Evolutionary conservation across 768 basidiomycete genomes (phyloP).

Genomic region (Clitopilus passeckerianus): DNA sequence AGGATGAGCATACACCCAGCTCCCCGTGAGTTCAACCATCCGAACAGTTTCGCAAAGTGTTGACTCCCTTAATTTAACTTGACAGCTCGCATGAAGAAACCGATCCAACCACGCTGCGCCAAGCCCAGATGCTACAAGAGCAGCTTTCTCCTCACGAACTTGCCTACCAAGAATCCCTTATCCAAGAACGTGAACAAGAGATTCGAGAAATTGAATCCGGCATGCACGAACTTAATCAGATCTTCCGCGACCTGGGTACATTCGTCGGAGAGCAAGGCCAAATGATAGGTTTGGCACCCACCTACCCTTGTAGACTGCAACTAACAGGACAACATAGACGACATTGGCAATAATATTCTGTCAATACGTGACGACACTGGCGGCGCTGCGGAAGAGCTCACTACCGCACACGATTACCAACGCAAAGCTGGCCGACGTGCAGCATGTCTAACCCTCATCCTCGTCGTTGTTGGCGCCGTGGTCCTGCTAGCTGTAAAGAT

Average conservation of each 20-base stretch:
- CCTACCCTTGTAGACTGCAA: too few species aligned
- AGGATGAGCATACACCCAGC: slow-evolving; percentile 49
- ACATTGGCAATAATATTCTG: slow-evolving; percentile 91
- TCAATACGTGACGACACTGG: slow-evolving; percentile 80
- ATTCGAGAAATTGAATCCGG: slow-evolving; percentile 96
- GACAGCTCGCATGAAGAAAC: slow-evolving; percentile 27
- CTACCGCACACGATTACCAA: slow-evolving; percentile 89
- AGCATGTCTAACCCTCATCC: slow-evolving; percentile 83
- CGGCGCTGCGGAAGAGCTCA: slow-evolving; percentile 81
- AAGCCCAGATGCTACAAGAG: slow-evolving; percentile 63
- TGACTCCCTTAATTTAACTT: background rate
- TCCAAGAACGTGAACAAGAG: slow-evolving; percentile 90
- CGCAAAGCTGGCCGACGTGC: slow-evolving; percentile 89
- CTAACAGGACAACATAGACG: slow-evolving; percentile 47
- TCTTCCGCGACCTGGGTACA: slow-evolving; percentile 94
- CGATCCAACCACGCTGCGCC: slow-evolving; percentile 54
- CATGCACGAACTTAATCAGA: slow-evolving; percentile 93
- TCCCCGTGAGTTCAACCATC: slow-evolving; percentile 16
- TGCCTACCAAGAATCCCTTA: slow-evolving; percentile 92
- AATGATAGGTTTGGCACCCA: slow-evolving; percentile 75
- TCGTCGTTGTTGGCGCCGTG: slow-evolving; percentile 81
- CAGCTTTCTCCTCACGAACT: slow-evolving; percentile 89
- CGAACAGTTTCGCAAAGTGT: too few species aligned
- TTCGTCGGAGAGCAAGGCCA: slow-evolving; percentile 91
- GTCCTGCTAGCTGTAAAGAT: slow-evolving; percentile 79